phyloP scores from a whole-genome alignment of 441 rosid species.

The Viola pubescens region DNA sequence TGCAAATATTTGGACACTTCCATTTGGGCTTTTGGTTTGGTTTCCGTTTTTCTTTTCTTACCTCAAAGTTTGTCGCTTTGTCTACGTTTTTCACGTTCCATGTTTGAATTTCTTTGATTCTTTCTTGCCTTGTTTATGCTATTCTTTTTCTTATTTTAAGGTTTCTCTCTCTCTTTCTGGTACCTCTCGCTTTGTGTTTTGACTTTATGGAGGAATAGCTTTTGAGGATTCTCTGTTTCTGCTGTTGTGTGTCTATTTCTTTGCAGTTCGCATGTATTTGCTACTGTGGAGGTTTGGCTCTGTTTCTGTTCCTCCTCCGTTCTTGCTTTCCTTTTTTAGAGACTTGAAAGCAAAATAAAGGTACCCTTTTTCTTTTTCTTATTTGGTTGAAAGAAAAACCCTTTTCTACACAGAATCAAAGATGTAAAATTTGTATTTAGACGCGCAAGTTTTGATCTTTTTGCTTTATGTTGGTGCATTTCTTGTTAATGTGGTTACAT shows the following conservation, averaged over 20 bases:
- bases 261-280: background rate
- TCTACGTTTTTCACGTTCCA: background rate
- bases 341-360: too few species aligned
- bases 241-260: background rate
- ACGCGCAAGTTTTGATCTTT: too few species aligned
- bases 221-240: background rate
- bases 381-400: too few species aligned
- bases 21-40: constrained; percentile 23
- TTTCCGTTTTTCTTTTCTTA: constrained; percentile 3
- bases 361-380: too few species aligned
- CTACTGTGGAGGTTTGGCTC: background rate
- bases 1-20: constrained; percentile 9
- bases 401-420: too few species aligned
- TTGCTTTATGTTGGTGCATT: too few species aligned
- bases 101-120: constrained; percentile 5
- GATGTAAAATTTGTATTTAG: too few species aligned
- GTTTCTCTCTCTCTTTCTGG: background rate
- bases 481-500: too few species aligned
- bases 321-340: too few species aligned
- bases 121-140: background rate
- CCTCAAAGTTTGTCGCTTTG: background rate
- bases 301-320: too few species aligned
- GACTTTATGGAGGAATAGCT: background rate
- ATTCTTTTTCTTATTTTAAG: too few species aligned
- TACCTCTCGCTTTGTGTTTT: background rate